Base-by-base conservation (phyloP, 2,329 filamentous ascomycete genomes). In the Penicillium sp. region DNA sequence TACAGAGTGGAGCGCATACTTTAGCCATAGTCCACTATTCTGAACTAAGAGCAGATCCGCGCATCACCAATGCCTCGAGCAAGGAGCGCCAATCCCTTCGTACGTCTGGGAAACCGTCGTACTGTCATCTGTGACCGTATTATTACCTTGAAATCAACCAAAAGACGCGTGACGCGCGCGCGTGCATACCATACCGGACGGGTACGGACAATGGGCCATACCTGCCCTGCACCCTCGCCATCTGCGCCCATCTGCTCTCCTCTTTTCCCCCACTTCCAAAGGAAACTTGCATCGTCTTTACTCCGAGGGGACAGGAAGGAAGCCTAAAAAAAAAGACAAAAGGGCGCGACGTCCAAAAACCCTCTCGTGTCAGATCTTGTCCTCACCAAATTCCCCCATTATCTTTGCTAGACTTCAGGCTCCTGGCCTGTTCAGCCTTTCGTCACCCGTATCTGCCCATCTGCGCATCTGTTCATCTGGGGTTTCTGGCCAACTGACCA, bases 111-210 rank as follows among this genome's bases (percentile, higher is more conserved):
- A 36, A 45, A 58, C 56, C 5, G 5, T n/a, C 3, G 59, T 65
- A 65, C 49, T 51, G 63, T 63, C 47, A 9, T 3, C 3, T 1
- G n/a, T 54, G 45, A 65, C 62, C 45, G 39, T 54, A 61, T 52
- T 16, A 24, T n/a, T 16, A 6, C 15, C 15, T 45, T 24, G n/a
- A 9, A 9, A 21, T 6, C 2, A 28, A 53, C 53, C 42, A 0
- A 42, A 61, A 55, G 54, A 68, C 66, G 66, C 66, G 67, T 49
- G 61, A 65, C 63, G 62, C 61, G 64, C 51, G 43, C 50, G 55
- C 54, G 53, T 51, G 9, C n/a, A 56, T 58, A 69, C 67, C 56
- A 66, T 70, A 69, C 65, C 46, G 59, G 54, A 67, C 62, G 31
- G 7, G 52, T 52, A 50, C 29, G 31, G 29, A 42, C n/a, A 33